A percentile compares a stretch with the other conserved stretches of the same genome.
Conservation (phyloP, 73 alveolate genomes). For the Effrenium voratum region DNA sequence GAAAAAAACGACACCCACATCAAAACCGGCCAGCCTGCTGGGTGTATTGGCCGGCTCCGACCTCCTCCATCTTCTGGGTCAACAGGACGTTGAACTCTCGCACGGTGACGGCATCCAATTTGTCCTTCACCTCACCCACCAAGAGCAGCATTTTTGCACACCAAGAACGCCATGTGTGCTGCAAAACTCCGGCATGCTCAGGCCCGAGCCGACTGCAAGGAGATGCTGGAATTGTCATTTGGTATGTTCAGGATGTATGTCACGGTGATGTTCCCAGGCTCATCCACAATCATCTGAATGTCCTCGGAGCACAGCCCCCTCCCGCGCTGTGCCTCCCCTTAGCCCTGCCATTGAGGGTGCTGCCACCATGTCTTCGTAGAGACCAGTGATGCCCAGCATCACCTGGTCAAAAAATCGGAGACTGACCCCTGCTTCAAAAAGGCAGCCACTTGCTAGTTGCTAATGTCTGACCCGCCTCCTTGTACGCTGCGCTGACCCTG, state of each 20-base stretch:
- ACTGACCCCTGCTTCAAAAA: too few relatives aligned
- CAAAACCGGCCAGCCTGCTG: constrained; percentile 65
- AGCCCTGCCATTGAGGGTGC: neutral
- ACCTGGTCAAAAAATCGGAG: too few relatives aligned
- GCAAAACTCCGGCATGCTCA: neutral
- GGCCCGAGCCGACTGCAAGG: neutral
- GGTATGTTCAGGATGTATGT: constrained; percentile 45
- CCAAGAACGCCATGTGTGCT: neutral
- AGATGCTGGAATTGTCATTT: neutral
- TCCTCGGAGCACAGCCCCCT: constrained; percentile 13
- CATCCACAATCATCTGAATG: constrained; percentile 58
- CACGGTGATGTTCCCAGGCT: constrained; percentile 51
- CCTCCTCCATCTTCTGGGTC: neutral
- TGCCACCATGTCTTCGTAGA: neutral
- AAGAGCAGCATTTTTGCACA: too few relatives aligned
- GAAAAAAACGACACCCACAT: too few relatives aligned
- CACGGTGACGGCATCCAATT: constrained; percentile 18
- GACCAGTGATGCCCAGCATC: neutral
- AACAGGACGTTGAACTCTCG: neutral
- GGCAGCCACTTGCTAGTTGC: too few relatives aligned
- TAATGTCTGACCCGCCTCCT: too few relatives aligned
- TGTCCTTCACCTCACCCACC: constrained; percentile 18
- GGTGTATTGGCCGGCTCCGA: constrained; percentile 17
- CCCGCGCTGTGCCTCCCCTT: neutral
- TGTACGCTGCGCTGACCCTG: constrained; percentile 55